Evolutionary conservation across 164 flowering plant genomes (phyloP), one percentile per base, ranked within the genome.

Genomic region (Annona cherimola): DNA sequence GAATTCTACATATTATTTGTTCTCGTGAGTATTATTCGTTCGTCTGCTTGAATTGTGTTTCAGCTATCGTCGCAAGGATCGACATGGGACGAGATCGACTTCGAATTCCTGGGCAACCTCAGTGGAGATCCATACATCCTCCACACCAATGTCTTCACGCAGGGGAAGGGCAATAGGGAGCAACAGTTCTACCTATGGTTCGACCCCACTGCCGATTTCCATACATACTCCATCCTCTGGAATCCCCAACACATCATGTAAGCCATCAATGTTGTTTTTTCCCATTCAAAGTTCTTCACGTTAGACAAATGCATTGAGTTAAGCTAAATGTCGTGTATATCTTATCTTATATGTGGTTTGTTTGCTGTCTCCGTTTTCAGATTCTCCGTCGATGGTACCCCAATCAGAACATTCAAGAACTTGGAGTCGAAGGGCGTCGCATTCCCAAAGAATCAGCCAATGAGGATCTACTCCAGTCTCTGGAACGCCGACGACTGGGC

Each of bases 401-500:
- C 80, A 1, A 68, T 77, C 18, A 74, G 80, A 55, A 46, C 59
- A 4, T 77, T 77, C 77, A 70, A 74, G 50, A 77, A 77, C 54
- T 43, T 46, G 4, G 80, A 77, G 64, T 42, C 74, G 0, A 61
- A 19, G 2, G 77, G 80, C 1, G 68, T 77, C 4, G 46, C 65
- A 4, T 77, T 60, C 35, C 77, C 77, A 50, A 74, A 77, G 54
- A 71, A 67, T 72, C 80, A 77, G 55, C 74, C 79, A 0, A 77
- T 77, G 80, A 66, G 77, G 66, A 67, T 77, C 45, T 74, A 77
- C 77, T 77, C 77, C 0, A 77, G 77, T 50, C 69, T 70, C 3
- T 77, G 80, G 80, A 77, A 77, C 63, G 79, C 79, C 0, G 79
- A 77, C 39, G 76, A 73, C 43, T 77, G 79, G 79, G 79, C 79